These are phyloP conservation scores for Fusarium brevicatenulatum DNA, from an alignment of 2,329 filamentous ascomycete genomes.

Conservation along the genomic window DNA sequence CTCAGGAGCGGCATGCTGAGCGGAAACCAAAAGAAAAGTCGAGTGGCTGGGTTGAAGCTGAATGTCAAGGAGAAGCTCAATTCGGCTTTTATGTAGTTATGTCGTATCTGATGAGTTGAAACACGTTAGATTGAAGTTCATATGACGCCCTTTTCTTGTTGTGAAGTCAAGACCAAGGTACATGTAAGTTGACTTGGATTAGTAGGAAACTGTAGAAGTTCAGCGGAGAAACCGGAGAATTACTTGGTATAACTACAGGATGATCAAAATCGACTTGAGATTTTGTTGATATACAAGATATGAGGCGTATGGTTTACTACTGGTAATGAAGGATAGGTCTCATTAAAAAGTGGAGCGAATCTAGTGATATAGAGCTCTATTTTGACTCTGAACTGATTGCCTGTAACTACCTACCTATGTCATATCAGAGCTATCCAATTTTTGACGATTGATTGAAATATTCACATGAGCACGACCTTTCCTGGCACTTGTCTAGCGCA, in stretches of 20 bases:
- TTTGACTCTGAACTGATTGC: neutral
- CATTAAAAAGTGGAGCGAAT: neutral
- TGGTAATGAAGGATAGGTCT: neutral
- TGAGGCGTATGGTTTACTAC: neutral
- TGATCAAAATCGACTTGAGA: neutral
- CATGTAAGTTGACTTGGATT: neutral
- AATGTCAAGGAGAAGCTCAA: slow-evolving; percentile 51
- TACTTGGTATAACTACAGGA: neutral
- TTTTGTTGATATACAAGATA: neutral
- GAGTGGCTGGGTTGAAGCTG: slow-evolving; percentile 51
- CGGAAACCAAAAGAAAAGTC: slow-evolving; percentile 49
- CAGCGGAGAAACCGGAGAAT: neutral
- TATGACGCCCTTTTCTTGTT: neutral
- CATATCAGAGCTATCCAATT: neutral
- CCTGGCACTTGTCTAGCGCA: neutral
- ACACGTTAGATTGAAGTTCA: slow-evolving; percentile 50
- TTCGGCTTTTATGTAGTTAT: slow-evolving; percentile 56
- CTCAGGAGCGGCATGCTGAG: slow-evolving; percentile 45
- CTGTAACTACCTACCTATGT: neutral
- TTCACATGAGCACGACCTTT: neutral
- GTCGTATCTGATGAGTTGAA: slow-evolving; percentile 55
- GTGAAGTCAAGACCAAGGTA: neutral
- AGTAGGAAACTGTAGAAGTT: neutral
- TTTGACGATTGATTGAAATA: neutral
- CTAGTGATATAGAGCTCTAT: neutral